Conservation (phyloP, 2,329 filamentous ascomycete genomes). For the Fusarium chlamydosporum region DNA sequence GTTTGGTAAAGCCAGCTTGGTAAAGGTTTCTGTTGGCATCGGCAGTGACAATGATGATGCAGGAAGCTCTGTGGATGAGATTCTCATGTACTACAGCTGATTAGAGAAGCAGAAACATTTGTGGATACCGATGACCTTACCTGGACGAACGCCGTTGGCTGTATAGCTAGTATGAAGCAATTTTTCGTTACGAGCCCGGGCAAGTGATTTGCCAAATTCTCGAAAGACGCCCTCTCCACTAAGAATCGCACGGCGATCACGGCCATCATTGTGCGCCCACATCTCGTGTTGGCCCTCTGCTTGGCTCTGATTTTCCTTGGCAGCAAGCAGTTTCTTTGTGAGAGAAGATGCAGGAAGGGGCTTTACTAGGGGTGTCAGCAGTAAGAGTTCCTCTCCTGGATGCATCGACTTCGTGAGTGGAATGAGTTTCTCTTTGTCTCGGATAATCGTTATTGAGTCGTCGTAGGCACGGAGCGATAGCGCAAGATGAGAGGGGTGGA, state of each 20-base stretch:
- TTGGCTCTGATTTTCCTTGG: constrained; percentile 58
- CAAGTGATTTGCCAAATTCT: constrained; percentile 89
- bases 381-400: constrained; percentile 86
- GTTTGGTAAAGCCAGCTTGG: constrained; percentile 94
- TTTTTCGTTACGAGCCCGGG: constrained; percentile 86
- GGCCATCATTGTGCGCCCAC: constrained; percentile 67
- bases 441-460: constrained; percentile 90
- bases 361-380: constrained; percentile 91
- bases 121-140: constrained; percentile 52
- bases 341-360: constrained; percentile 91
- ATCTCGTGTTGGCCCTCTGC: constrained; percentile 65
- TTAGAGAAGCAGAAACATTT: constrained; percentile 11
- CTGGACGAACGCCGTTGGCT: constrained; percentile 88
- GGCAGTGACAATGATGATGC: constrained; percentile 91
- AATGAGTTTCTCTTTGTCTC: constrained; percentile 87
- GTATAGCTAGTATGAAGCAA: constrained; percentile 96
- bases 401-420: constrained; percentile 87
- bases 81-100: constrained; percentile 80
- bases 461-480: constrained; percentile 91
- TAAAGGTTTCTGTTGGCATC: constrained; percentile 96
- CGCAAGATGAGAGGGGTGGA: constrained; percentile 85
- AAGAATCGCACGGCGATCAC: constrained; percentile 76
- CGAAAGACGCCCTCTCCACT: constrained; percentile 94
- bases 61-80: constrained; percentile 87
- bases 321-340: constrained; percentile 77